Conservation (phyloP, 108 stramenopile genomes). For the Pseudonitzschia pungens region DNA sequence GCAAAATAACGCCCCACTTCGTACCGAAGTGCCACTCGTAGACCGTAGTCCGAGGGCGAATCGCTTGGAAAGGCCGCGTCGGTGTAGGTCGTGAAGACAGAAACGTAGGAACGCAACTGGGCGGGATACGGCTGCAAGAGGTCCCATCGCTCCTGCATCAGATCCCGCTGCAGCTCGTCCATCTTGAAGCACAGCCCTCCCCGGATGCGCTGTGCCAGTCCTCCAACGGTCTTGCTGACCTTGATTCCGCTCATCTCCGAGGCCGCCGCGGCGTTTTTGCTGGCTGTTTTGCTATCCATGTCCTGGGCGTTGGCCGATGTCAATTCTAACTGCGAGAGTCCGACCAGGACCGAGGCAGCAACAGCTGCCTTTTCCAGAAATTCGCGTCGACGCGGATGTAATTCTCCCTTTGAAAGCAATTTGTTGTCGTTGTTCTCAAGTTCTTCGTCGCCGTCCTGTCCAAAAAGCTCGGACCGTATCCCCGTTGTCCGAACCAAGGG, state of each 20-base stretch:
- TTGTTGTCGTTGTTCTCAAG: neutral
- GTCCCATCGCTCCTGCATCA: conserved; percentile 91
- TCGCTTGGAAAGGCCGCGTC: conserved; percentile 84
- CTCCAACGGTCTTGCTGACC: conserved; percentile 21
- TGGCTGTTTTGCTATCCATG: neutral
- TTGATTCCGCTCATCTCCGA: conserved; percentile 6
- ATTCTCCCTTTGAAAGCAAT: neutral
- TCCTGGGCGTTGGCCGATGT: neutral
- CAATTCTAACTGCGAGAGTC: neutral
- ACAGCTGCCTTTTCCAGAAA: neutral
- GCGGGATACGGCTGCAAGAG: conserved; percentile 69
- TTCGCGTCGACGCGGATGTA: neutral
- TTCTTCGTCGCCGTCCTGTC: neutral
- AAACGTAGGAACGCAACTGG: conserved; percentile 78
- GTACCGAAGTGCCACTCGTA: conserved; percentile 81
- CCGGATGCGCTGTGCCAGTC: conserved; percentile 39
- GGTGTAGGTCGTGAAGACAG: conserved; percentile 82
- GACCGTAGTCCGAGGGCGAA: conserved; percentile 70
- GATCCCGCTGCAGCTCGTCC: conserved; percentile 85
- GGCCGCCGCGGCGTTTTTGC: conserved; percentile 2
- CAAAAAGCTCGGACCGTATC: neutral
- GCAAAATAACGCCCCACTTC: conserved; percentile 87
- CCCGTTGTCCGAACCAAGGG: neutral
- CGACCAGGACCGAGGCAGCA: neutral
- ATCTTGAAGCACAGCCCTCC: conserved; percentile 28